Percentiles rank a stretch among this genome's conserved stretches.
These are phyloP conservation scores for Ogataea angusta DNA, from an alignment of 805 yeast genomes.

Conservation along the genomic window DNA sequence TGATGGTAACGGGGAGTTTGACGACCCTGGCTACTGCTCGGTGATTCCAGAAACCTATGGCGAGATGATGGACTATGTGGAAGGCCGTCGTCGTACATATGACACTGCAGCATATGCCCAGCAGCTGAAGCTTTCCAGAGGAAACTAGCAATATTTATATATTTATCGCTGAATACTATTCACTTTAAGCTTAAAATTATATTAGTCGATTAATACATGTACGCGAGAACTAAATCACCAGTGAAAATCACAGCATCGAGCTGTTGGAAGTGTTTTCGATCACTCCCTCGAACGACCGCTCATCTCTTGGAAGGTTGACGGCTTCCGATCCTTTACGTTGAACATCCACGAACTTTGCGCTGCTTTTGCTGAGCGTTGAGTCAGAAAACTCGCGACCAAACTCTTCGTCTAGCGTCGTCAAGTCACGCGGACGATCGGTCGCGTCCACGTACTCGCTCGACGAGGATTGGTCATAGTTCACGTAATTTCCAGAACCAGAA, in stretches of 20 bases:
- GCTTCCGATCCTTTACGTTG: conserved; percentile 44
- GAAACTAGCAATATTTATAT: conserved; percentile 1
- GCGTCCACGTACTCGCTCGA: conserved; percentile 17
- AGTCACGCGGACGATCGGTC: conserved; percentile 9
- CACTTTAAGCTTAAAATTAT: neutral
- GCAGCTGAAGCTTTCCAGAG: conserved; percentile 35
- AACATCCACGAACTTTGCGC: conserved; percentile 46
- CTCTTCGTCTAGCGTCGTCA: conserved; percentile 14
- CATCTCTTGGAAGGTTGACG: conserved; percentile 30
- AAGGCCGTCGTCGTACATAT: conserved; percentile 85
- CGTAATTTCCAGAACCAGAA: conserved; percentile 16
- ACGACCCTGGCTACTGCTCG: conserved; percentile 59
- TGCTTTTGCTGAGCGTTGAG: conserved; percentile 14
- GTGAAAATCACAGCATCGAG: conserved; percentile 10
- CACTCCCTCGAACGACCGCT: conserved; percentile 21
- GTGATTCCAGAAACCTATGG: conserved; percentile 85
- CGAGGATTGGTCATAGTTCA: conserved; percentile 10
- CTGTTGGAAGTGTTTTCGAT: conserved; percentile 19
- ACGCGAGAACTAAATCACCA: conserved; percentile 11
- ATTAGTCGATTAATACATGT: conserved; percentile 1
- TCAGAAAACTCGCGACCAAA: conserved; percentile 15
- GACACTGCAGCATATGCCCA: conserved; percentile 71
- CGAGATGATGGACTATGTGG: conserved; percentile 89
- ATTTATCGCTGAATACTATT: conserved; percentile 2
- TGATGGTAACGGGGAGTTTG: conserved; percentile 39